Percentiles rank a stretch among this genome's conserved stretches.
Evolutionary conservation across 2,329 filamentous ascomycete genomes (phyloP).

Genomic region (Lasiodiplodia gonubiensis): DNA sequence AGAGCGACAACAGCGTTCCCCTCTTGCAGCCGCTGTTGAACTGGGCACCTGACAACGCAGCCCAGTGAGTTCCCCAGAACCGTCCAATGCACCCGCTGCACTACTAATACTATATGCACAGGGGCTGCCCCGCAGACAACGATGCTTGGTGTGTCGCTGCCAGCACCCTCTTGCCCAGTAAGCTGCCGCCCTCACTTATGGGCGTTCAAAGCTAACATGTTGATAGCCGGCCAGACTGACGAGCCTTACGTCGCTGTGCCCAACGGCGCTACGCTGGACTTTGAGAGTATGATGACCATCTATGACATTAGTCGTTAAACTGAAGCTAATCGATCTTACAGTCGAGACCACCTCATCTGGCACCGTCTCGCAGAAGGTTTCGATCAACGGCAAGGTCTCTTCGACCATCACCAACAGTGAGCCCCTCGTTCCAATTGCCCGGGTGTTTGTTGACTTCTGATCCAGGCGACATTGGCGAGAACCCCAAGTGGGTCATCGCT

Average conservation of each 20-base stretch:
- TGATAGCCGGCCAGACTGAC: neutral
- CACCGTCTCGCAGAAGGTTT: neutral
- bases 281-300: slow-evolving; percentile 6
- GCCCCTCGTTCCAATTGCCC: neutral
- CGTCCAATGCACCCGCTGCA: neutral
- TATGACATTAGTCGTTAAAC: neutral
- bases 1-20: neutral
- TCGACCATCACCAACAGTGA: neutral
- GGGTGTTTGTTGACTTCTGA: neutral
- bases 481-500: slow-evolving; percentile 32
- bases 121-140: neutral
- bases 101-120: neutral
- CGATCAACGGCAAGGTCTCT: neutral
- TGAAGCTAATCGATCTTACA: neutral
- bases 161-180: slow-evolving; percentile 19
- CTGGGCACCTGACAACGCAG: slow-evolving; percentile 8
- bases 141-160: slow-evolving; percentile 25
- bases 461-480: neutral
- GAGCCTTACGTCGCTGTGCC: neutral
- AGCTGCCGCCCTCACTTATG: neutral
- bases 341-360: neutral
- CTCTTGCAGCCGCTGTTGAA: slow-evolving; percentile 1
- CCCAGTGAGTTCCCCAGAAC: neutral
- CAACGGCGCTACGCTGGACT: neutral
- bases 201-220: neutral